Evolutionary conservation across 345 rosid genomes (phyloP).

Genomic region (Arabis alpina): DNA sequence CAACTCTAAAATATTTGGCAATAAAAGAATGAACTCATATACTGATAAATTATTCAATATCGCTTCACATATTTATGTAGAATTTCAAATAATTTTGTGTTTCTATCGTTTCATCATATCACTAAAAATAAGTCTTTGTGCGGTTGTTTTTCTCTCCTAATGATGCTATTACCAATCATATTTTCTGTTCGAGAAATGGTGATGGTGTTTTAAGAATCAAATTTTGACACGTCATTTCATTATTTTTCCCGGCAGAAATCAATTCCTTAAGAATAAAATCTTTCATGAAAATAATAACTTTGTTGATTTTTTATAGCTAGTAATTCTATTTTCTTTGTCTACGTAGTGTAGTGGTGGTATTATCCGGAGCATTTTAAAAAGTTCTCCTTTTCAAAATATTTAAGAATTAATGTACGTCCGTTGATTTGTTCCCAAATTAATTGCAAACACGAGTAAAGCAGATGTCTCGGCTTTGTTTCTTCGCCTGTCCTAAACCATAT

Average conservation of each 20-base stretch:
- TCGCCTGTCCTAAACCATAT: slow-evolving; percentile 32
- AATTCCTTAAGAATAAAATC: slow-evolving; percentile 28
- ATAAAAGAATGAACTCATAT: no score
- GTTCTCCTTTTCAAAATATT: background rate
- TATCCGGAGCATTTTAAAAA: slow-evolving; percentile 28
- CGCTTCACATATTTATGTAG: no score
- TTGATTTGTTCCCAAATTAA: slow-evolving; percentile 35
- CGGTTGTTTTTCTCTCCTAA: background rate
- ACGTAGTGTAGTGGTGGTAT: slow-evolving; percentile 13
- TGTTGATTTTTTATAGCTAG: background rate
- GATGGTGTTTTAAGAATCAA: background rate
- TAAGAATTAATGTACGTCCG: slow-evolving; percentile 15
- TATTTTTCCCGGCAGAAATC: background rate
- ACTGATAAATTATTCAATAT: no score
- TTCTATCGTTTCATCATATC: background rate
- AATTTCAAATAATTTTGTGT: background rate
- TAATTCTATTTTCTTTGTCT: slow-evolving; percentile 23
- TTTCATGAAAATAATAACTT: background rate
- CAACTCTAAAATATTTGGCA: no score
- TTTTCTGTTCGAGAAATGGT: background rate
- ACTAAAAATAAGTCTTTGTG: background rate
- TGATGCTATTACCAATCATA: background rate
- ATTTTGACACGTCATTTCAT: background rate
- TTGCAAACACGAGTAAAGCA: slow-evolving; percentile 41
- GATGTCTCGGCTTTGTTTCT: slow-evolving; percentile 37